phyloP scores from a whole-genome alignment of 2,329 filamentous ascomycete species.

The Bipolaris sorokiniana region DNA sequence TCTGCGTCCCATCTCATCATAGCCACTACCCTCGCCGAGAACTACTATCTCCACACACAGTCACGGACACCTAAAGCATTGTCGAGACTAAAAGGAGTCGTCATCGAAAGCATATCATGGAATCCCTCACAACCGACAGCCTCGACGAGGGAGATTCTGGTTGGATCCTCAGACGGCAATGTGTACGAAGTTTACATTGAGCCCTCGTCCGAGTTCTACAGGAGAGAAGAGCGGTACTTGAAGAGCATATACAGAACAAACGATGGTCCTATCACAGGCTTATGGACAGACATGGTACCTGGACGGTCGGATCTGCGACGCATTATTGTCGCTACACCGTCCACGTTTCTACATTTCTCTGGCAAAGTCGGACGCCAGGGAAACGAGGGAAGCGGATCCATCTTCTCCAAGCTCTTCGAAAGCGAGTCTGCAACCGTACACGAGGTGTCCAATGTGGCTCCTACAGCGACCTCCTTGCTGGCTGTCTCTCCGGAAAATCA shows the following conservation, averaged over 20 bases:
- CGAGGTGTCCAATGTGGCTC: slow-evolving; percentile 68
- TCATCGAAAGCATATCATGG: slow-evolving; percentile 91
- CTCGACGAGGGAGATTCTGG: slow-evolving; percentile 89
- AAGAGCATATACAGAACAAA: slow-evolving; percentile 81
- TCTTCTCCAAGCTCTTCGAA: slow-evolving; percentile 89
- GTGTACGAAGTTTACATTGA: slow-evolving; percentile 96
- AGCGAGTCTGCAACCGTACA: slow-evolving; percentile 79
- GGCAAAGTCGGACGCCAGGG: slow-evolving; percentile 76
- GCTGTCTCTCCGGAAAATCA: slow-evolving; percentile 76
- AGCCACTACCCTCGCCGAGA: slow-evolving; percentile 89
- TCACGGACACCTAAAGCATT: slow-evolving; percentile 85
- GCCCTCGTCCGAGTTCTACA: slow-evolving; percentile 91
- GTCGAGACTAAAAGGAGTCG: slow-evolving; percentile 80
- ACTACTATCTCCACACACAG: slow-evolving; percentile 97
- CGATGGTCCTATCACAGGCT: slow-evolving; percentile 81
- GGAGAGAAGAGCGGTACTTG: slow-evolving; percentile 90
- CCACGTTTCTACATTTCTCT: slow-evolving; percentile 77
- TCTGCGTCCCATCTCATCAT: slow-evolving; percentile 94
- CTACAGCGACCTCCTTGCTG: slow-evolving; percentile 68
- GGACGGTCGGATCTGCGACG: slow-evolving; percentile 74
- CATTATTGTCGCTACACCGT: slow-evolving; percentile 80
- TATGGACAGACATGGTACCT: slow-evolving; percentile 79
- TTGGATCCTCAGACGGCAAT: slow-evolving; percentile 91
- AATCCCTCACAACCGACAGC: slow-evolving; percentile 91
- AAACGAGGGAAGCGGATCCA: slow-evolving; percentile 79